Evolutionary conservation across 129 eudicot species (phyloP), one percentile per base, ranked within the genome.

Genomic region (Lactuca sativa): DNA sequence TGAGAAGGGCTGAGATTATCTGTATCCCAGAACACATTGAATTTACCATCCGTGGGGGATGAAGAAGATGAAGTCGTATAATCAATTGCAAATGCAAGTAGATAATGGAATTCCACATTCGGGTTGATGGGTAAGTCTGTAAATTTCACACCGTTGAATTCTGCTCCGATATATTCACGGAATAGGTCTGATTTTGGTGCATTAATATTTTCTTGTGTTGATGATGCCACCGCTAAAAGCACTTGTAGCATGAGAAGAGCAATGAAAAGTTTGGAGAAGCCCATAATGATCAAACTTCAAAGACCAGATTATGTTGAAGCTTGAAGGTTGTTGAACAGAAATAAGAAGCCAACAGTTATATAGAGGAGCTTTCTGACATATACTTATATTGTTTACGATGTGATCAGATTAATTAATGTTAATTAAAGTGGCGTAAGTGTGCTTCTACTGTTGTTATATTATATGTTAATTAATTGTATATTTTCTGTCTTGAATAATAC

Each of bases 121-220:
- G 83, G 58, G 77, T 84, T 78, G 49, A 90, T 84, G 72, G 96
- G 96, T 4, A 90, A 77, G 52, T 90, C 95, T 5, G 88, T 66
- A 38, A 89, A 86, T 18, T 74, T 86, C 18, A 89, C 87, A 32
- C 80, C 70, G n/a, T 81, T 86, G 75, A 83, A 86, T 51, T 86
- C 90, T 1, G 96, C 96, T 49, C 92, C 96, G 0, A 89, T 86
- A 69, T 89, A 89, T 60, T 86, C 96, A 6, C 96, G 74, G 66
- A 89, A 86, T 3, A 89, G 60, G 58, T 79, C 78, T 7, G 96
- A 67, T 76, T 82, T 83, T 47, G 62, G 36, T 9, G 82, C 51
- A 8, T 71, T 52, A 7, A 21, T 21, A 21, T 21, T 21, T 21
- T 76, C 53, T 69, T 78, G 74, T 51, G 72, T 31, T 57, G 78